A percentile compares a stretch with the other conserved stretches of the same genome.
Conservation (phyloP, 371 early-diverging fungal genomes). For the Apophysomyces trapeziformis region DNA sequence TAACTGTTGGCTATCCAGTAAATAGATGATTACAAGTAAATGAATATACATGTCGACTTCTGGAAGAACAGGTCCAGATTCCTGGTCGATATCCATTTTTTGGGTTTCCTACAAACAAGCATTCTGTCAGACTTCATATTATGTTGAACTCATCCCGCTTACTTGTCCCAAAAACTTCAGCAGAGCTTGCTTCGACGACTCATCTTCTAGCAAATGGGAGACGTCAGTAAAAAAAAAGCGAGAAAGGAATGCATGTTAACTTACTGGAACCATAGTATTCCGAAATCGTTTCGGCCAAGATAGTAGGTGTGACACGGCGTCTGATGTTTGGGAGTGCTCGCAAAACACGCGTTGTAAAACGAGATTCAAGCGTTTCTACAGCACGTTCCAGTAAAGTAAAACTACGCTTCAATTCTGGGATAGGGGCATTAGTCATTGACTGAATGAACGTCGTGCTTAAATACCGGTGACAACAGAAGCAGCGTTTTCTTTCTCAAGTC, state of each 20-base stretch:
- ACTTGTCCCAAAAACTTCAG: conserved; percentile 48
- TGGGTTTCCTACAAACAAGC: conserved; percentile 16
- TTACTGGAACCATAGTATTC: conserved; percentile 68
- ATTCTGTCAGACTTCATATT: not conserved
- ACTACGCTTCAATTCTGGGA: conserved; percentile 83
- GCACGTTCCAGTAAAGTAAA: conserved; percentile 81
- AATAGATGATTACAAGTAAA: conserved; percentile 76
- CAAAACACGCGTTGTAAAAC: conserved; percentile 88
- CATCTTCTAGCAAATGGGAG: conserved; percentile 19
- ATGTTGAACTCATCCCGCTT: conserved; percentile 7
- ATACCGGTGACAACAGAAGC: conserved; percentile 33
- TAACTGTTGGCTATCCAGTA: conserved; percentile 79
- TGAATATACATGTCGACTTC: conserved; percentile 89
- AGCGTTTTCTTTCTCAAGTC: conserved; percentile 46
- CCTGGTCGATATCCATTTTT: conserved; percentile 34
- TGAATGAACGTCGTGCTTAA: not conserved
- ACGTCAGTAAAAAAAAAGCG: too few relatives aligned
- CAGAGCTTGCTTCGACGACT: conserved; percentile 37
- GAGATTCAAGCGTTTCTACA: conserved; percentile 82
- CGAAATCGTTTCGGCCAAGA: conserved; percentile 67
- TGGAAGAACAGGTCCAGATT: conserved; percentile 60
- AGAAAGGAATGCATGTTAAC: not conserved
- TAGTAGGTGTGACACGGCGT: conserved; percentile 71
- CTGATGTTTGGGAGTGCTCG: conserved; percentile 82
- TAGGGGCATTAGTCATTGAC: not conserved